phyloP scores from a whole-genome alignment of 2,329 filamentous ascomycete species.

The Alternaria arborescens region DNA sequence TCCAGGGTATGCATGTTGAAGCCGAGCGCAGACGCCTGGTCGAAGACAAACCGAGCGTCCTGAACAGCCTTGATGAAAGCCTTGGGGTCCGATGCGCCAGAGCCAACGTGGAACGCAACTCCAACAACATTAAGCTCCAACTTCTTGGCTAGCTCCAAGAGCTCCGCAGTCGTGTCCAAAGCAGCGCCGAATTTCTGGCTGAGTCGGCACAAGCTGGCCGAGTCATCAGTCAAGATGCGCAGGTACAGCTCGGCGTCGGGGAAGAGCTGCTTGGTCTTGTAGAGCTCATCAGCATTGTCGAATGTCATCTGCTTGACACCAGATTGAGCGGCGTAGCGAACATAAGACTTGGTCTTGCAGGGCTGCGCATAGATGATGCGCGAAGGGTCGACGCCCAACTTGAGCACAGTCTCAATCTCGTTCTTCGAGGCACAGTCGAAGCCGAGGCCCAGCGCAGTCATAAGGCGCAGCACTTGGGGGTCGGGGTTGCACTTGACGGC shows the following conservation, averaged over 20 bases:
- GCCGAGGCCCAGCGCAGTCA: conserved; percentile 87
- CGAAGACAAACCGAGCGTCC: conserved; percentile 88
- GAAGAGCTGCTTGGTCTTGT: conserved; percentile 94
- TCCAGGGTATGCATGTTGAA: conserved; percentile 88
- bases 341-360: conserved; percentile 98
- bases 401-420: conserved; percentile 92
- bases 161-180: conserved; percentile 78
- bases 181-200: conserved; percentile 98
- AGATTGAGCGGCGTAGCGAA: conserved; percentile 84
- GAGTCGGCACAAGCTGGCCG: conserved; percentile 89
- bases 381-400: conserved; percentile 81
- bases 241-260: conserved; percentile 90
- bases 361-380: conserved; percentile 99
- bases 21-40: conserved; percentile 79
- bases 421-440: conserved; percentile 99
- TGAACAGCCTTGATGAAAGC: conserved; percentile 90
- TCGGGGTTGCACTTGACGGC: conserved; percentile 99
- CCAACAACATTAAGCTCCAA: conserved; percentile 91
- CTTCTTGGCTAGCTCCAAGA: conserved; percentile 81
- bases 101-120: conserved; percentile 97
- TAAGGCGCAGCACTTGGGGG: conserved; percentile 83
- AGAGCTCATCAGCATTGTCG: conserved; percentile 96
- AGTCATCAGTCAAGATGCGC: conserved; percentile 96
- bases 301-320: conserved; percentile 99
- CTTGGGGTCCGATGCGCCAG: conserved; percentile 90